Evolutionary conservation across 1,284 basidiomycete species (phyloP).

Genomic region (Puccinia coronata): DNA sequence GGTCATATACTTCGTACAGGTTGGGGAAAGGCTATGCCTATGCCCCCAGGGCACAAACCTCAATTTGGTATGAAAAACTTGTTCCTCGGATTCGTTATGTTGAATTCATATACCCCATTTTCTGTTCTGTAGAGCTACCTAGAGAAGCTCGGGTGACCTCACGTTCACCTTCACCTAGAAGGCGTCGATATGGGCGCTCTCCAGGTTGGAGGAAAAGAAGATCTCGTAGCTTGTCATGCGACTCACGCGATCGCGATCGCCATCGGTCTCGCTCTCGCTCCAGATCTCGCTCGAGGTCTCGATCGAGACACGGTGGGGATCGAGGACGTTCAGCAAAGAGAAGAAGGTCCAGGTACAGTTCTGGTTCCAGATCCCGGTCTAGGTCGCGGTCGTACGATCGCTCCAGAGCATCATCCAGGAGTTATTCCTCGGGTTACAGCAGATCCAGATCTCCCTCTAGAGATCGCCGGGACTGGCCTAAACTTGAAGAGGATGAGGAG

Average conservation of each 20-base stretch:
- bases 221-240: conserved; percentile 56
- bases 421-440: conserved; percentile 45
- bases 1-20: conserved; percentile 79
- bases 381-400: conserved; percentile 53
- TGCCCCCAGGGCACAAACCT: conserved; percentile 68
- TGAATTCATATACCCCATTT: not conserved
- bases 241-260: conserved; percentile 51
- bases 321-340: conserved; percentile 63
- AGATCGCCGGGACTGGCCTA: conserved; percentile 59
- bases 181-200: conserved; percentile 57
- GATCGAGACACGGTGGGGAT: conserved; percentile 52
- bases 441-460: conserved; percentile 41
- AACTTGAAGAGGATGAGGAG: conserved; percentile 72
- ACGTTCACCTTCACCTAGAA: conserved; percentile 54
- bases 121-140: conserved; percentile 51
- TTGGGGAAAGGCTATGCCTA: conserved; percentile 92
- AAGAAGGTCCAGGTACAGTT: conserved; percentile 46
- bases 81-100: not conserved
- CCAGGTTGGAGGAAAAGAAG: conserved; percentile 49
- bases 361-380: conserved; percentile 53
- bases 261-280: conserved; percentile 55
- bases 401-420: conserved; percentile 54
- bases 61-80: conserved; percentile 69
- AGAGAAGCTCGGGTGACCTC: conserved; percentile 51
- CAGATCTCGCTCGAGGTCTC: conserved; percentile 53